Evolutionary conservation across 148 eudicot genomes (phyloP).

Genomic region (Suaeda aralocaspica): DNA sequence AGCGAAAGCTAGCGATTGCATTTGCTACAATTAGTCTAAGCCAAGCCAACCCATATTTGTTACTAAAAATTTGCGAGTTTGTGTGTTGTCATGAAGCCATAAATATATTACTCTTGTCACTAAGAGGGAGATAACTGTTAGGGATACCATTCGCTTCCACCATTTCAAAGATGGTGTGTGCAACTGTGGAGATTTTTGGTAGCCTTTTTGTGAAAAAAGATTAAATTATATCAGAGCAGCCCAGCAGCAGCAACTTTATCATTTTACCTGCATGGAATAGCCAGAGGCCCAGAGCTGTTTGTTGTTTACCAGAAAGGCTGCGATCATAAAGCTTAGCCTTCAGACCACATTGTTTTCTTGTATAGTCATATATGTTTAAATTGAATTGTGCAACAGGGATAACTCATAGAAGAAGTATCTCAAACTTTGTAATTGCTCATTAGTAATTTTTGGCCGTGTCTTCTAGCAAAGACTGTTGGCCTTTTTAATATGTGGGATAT

Average conservation of each 20-base stretch:
- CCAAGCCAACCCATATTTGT: constrained; percentile 56
- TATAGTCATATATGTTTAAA: neutral
- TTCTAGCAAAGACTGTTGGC: too few relatives aligned
- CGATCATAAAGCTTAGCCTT: neutral
- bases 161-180: constrained; percentile 78
- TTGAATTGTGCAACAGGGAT: neutral
- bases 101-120: constrained; percentile 57
- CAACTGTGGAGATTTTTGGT: constrained; percentile 89
- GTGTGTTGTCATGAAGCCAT: constrained; percentile 85
- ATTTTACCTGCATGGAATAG: too few relatives aligned
- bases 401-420: too few relatives aligned
- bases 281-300: neutral
- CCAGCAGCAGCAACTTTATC: too few relatives aligned
- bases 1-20: constrained; percentile 89
- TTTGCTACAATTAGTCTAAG: constrained; percentile 51
- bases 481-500: too few relatives aligned
- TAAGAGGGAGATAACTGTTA: constrained; percentile 68
- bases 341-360: neutral
- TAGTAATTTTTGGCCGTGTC: too few relatives aligned
- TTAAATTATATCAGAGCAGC: too few relatives aligned
- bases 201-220: constrained; percentile 19
- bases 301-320: neutral
- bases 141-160: constrained; percentile 78
- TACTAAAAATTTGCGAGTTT: constrained; percentile 82
- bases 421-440: too few relatives aligned